Base-by-base conservation (phyloP, 331 rosid genomes). In the Phaseolus coccineus region DNA sequence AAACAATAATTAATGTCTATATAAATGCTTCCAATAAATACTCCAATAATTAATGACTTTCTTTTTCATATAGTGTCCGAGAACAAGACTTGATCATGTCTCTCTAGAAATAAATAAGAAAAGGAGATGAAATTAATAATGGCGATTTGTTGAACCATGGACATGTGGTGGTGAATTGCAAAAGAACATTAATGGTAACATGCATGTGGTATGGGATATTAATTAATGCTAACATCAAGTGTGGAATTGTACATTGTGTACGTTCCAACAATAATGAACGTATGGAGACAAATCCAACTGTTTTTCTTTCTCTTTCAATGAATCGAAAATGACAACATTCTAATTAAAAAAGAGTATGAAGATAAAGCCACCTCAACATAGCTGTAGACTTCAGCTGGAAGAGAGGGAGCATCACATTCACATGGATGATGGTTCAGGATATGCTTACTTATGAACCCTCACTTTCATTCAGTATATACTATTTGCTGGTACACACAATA, bases 361-460 rank as follows among this genome's bases (percentile, higher is more conserved):
- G 63, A 73, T 75, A 73, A 70, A 51, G 50, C 76, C 87, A 82
- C 62, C 88, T 76, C 84, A 79, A 27, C 47, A 42, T 81, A 61
- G 81, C 82, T 84, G 84, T 74, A 52, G 48, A 40, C 25, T 53
- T 12, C 61, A 53, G 31, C 40, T 25, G 16, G 47, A 53, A 47
- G 58, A 39, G 66, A 72, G 77, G 70, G 51, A n/a, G 39, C 71
- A 75, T 56, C 79, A 79, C 87, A 68, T 69, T 42, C 47, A 42
- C 47, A 42, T 42, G 47, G 84, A 13, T 62, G 19, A 16, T 77
- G 57, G 52, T 10, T 66, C 10, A 77, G 2, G 8, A 75, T 19
- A 19, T 28, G 68, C 14, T 52, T 11, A 12, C 51, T 51, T 19
- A 70, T 64, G 58, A 64, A 57, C 69, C 35, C 76, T 71, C 73